Evolutionary conservation across 2,329 filamentous ascomycete genomes (phyloP).

Genomic region (Aspergillus proliferans): DNA sequence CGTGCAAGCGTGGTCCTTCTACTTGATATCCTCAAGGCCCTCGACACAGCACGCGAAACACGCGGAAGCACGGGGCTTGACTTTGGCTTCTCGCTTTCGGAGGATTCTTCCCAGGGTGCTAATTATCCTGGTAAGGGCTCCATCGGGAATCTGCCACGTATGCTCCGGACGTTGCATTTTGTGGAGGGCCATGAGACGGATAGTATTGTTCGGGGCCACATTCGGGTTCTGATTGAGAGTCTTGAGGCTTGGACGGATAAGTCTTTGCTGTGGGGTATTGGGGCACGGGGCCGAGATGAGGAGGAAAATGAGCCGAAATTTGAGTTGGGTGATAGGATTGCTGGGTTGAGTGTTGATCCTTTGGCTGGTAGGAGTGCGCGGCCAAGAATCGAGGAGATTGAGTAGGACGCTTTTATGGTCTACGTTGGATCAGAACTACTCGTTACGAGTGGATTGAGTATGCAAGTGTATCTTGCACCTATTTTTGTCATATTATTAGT

Average conservation of each 20-base stretch:
- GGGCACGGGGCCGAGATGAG: constrained; percentile 13
- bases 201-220: constrained; percentile 33
- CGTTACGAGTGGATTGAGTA: too few species aligned
- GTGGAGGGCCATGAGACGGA: constrained; percentile 36
- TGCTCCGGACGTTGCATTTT: constrained; percentile 30
- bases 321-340: constrained; percentile 32
- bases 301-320: constrained; percentile 18
- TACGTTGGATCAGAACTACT: too few species aligned
- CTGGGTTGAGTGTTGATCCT: constrained; percentile 33
- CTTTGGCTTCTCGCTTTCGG: constrained; percentile 35
- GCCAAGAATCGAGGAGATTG: constrained; percentile 40
- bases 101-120: constrained; percentile 7
- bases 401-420: constrained; percentile 15
- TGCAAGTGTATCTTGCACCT: too few species aligned
- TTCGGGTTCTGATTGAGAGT: constrained; percentile 35
- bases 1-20: constrained; percentile 36
- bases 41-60: constrained; percentile 30
- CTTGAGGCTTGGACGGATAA: constrained; percentile 40
- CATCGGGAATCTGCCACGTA: constrained; percentile 35
- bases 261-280: constrained; percentile 35
- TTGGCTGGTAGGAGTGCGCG: constrained; percentile 17
- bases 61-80: constrained; percentile 24
- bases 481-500: too few species aligned
- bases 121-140: not conserved
- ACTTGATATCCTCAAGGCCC: constrained; percentile 35